Evolutionary conservation across 768 basidiomycete species (phyloP).

Genomic region (button mushroom (Agaricus bisporus)): DNA sequence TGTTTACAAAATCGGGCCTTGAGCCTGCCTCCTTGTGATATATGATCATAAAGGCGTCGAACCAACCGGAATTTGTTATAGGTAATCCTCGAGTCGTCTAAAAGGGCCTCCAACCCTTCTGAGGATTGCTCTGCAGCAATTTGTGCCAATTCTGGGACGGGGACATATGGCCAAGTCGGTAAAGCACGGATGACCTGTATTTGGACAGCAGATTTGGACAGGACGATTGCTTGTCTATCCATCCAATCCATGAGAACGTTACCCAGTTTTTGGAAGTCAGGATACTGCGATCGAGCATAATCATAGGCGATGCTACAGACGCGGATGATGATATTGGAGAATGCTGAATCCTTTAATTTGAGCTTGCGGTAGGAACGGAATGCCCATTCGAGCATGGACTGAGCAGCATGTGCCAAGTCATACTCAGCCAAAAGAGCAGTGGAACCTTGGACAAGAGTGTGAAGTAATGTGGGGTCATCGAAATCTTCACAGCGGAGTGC

Average conservation of each 20-base stretch:
- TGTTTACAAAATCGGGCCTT: slow-evolving; percentile 42
- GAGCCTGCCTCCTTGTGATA: slow-evolving; percentile 30
- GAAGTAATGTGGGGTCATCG: slow-evolving; percentile 52
- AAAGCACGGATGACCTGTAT: slow-evolving; percentile 48
- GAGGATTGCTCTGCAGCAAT: slow-evolving; percentile 40
- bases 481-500: slow-evolving; percentile 54
- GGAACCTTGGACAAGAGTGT: slow-evolving; percentile 62
- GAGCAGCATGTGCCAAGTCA: slow-evolving; percentile 62
- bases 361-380: slow-evolving; percentile 44
- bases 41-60: slow-evolving; percentile 51
- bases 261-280: slow-evolving; percentile 30
- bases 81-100: slow-evolving; percentile 53
- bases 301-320: slow-evolving; percentile 57
- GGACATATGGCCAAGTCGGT: slow-evolving; percentile 71
- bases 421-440: slow-evolving; percentile 57
- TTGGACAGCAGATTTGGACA: slow-evolving; percentile 34
- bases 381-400: slow-evolving; percentile 77
- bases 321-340: slow-evolving; percentile 67
- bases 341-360: slow-evolving; percentile 37
- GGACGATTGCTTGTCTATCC: slow-evolving; percentile 42
- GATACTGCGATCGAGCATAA: slow-evolving; percentile 30
- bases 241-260: slow-evolving; percentile 56
- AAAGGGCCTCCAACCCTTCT: slow-evolving; percentile 42
- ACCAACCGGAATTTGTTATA: slow-evolving; percentile 78
- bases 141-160: slow-evolving; percentile 38